Conservation (phyloP, 805 yeast species). For the Brettanomyces anomalus region DNA sequence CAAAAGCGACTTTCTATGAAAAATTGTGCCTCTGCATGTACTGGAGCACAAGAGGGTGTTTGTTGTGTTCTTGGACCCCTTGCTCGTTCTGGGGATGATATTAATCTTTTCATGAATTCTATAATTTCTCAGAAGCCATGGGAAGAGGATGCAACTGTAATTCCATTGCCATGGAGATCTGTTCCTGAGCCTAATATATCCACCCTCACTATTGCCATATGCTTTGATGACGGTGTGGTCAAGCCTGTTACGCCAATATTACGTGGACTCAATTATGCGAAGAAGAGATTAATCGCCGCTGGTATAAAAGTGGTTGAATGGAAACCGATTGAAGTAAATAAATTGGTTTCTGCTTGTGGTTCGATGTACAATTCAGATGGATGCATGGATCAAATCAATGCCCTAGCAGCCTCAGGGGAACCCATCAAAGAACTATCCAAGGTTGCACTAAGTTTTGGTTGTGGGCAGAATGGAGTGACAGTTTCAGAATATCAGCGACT, state of each 20-base stretch:
- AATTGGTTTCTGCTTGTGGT: conserved; percentile 47
- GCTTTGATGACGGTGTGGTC: conserved; percentile 38
- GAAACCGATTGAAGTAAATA: conserved; percentile 42
- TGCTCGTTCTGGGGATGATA: conserved; percentile 36
- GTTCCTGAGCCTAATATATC: conserved; percentile 26
- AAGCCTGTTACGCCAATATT: conserved; percentile 37
- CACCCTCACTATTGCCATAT: conserved; percentile 27
- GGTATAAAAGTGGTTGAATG: conserved; percentile 45
- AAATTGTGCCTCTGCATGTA: conserved; percentile 26
- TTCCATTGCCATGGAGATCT: conserved; percentile 42
- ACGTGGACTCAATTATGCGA: conserved; percentile 36
- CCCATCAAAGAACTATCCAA: conserved; percentile 49
- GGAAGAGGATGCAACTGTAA: conserved; percentile 37
- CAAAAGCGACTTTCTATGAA: conserved; percentile 34
- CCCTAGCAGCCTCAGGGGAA: conserved; percentile 51
- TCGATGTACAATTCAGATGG: conserved; percentile 53
- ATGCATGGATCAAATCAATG: conserved; percentile 24
- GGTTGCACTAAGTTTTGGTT: conserved; percentile 43
- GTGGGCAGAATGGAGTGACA: conserved; percentile 37
- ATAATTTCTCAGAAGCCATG: conserved; percentile 41
- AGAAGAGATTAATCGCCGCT: conserved; percentile 40
- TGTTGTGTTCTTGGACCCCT: conserved; percentile 36
- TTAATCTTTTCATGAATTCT: conserved; percentile 37
- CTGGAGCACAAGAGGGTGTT: conserved; percentile 39
- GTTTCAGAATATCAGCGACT: conserved; percentile 39